A percentile compares a stretch with the other conserved stretches of the same genome.
These are phyloP conservation scores for Globisporangium uncinulatum DNA, from an alignment of 352 stramenopile genomes.

Conservation along the genomic window DNA sequence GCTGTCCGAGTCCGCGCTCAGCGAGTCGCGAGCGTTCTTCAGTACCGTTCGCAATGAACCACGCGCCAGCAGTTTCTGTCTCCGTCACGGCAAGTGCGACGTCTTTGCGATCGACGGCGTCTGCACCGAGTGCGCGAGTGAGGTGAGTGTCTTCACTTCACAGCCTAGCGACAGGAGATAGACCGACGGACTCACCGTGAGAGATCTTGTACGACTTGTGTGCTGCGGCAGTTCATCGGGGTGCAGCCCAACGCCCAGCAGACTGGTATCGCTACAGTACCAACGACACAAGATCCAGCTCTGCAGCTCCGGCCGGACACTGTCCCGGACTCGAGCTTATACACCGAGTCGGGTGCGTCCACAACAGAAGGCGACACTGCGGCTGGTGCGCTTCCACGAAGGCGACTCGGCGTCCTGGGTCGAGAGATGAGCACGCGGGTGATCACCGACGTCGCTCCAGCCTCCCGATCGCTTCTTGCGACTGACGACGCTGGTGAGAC, in stretches of 20 bases:
- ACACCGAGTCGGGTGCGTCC: neutral
- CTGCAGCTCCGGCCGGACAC: neutral
- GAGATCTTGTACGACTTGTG: too few relatives aligned
- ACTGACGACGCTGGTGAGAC: neutral
- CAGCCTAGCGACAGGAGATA: too few relatives aligned
- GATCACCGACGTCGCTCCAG: neutral
- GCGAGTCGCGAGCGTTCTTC: slow-evolving; percentile 21
- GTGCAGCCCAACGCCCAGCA: neutral
- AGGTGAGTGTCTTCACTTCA: slow-evolving; percentile 22
- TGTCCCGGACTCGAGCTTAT: too few relatives aligned
- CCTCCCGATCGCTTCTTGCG: neutral
- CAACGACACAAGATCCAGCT: neutral
- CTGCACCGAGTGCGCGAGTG: slow-evolving; percentile 37
- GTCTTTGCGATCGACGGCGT: slow-evolving; percentile 37
- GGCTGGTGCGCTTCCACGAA: neutral
- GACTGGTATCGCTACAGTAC: neutral
- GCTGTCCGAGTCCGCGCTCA: slow-evolving; percentile 32
- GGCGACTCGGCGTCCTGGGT: slow-evolving; percentile 2
- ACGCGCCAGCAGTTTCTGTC: slow-evolving; percentile 35
- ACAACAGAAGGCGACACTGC: neutral
- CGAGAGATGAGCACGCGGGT: neutral
- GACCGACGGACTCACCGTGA: too few relatives aligned
- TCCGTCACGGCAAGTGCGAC: slow-evolving; percentile 41
- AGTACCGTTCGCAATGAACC: slow-evolving; percentile 34
- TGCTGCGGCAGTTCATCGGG: neutral